Evolutionary conservation across 2,329 filamentous ascomycete species (phyloP), one percentile per base, ranked within the genome.

Genomic region (Arthrobotrys conoides): DNA sequence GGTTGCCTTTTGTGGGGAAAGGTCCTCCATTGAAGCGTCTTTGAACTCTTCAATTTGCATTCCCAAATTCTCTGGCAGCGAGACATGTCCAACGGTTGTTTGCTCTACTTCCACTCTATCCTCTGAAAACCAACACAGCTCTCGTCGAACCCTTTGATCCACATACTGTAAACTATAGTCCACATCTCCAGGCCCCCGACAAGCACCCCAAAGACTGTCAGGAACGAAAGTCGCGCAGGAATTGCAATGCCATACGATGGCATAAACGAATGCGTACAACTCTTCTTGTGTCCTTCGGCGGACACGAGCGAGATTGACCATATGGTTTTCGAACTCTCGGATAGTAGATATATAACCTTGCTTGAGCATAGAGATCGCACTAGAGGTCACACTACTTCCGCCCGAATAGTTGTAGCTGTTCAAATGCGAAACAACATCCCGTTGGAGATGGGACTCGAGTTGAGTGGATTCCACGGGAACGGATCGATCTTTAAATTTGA

Each of bases 141-240:
- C 75, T 36, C 24, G 61, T 49, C 64, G 66, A 33, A 78, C 68
- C 33, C 51, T 44, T n/a, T 72, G 63, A 24, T 78, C 68, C 12
- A 78, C 68, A 51, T 78, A 78, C 24, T 57, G 68, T n/a, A 78
- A 24, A 44, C 68, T 78, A 44, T 78, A 78, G 9, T 72, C 75
- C n/a, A n/a, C 53, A 38, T 78, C 75, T n/a, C 24, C 68, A 10
- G 33, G n/a, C n/a, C 48, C 48, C 6, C 53, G 55, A 41, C 75
- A 78, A 16, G 53, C 53, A 10, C 36, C 22, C 75, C 75, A 78
- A 14, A 78, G 68, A 41, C 61, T 69, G 48, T 78, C 75, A 16
- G 75, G 75, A 36, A 78, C 75, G 59, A 78, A 78, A 20, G 68
- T 78, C 36, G 75, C 75, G 24, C 75, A 78, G 10, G 75, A 78